Conservation (phyloP, 176 grass and related monocot genomes). For the Lolium perenne region DNA sequence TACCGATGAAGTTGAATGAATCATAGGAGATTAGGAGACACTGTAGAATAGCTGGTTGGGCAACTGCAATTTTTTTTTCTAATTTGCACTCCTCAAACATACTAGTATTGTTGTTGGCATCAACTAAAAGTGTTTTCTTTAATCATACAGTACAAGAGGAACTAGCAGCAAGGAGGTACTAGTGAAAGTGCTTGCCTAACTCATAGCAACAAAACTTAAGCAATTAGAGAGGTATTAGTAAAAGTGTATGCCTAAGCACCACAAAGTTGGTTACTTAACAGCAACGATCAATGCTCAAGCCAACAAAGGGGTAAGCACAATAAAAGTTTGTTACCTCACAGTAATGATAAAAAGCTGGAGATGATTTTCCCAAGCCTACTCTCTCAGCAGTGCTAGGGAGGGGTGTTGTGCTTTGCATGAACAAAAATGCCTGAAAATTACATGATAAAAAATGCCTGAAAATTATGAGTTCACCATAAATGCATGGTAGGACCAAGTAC, state of each 20-base stretch:
- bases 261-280: slow-evolving; percentile 15
- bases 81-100: not conserved
- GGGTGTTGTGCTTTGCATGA: slow-evolving; percentile 32
- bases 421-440: slow-evolving; percentile 29
- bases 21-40: not conserved
- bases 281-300: not conserved
- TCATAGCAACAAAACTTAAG: not conserved
- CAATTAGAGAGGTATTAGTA: slow-evolving; percentile 6
- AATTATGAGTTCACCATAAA: not conserved
- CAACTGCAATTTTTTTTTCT: slow-evolving; percentile 9
- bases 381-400: slow-evolving; percentile 29
- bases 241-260: slow-evolving; percentile 14
- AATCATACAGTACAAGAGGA: slow-evolving; percentile 1
- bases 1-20: slow-evolving; percentile 3
- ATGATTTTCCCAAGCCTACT: slow-evolving; percentile 29
- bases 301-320: not conserved
- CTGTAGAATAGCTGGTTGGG: not conserved
- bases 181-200: slow-evolving; percentile 28
- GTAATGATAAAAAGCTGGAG: slow-evolving; percentile 11
- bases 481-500: not conserved
- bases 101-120: not conserved
- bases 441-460: slow-evolving; percentile 38
- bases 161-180: slow-evolving; percentile 19
- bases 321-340: slow-evolving; percentile 42
- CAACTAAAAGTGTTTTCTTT: slow-evolving; percentile 16